Evolutionary conservation across 176 grass and related monocot genomes (phyloP).

Genomic region (Dendrocalamus sinicus): DNA sequence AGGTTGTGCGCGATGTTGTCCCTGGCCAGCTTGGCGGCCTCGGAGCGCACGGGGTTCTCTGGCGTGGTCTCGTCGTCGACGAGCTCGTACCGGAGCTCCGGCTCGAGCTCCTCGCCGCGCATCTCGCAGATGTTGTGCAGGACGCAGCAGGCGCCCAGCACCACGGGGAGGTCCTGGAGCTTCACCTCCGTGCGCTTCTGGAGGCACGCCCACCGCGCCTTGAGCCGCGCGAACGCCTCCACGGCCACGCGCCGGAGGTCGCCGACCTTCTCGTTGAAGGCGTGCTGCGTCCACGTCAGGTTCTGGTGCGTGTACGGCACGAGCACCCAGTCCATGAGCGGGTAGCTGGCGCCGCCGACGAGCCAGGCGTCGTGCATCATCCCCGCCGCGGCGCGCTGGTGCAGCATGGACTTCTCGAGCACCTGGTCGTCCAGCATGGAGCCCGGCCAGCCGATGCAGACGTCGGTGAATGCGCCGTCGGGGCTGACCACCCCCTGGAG

Average conservation of each 20-base stretch:
- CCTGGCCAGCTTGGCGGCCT: slow-evolving; percentile 60
- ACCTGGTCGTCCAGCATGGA: slow-evolving; percentile 97
- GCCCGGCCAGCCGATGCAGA: slow-evolving; percentile 94
- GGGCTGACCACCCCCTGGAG: slow-evolving; percentile 83
- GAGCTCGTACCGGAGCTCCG: slow-evolving; percentile 55
- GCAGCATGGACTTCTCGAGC: slow-evolving; percentile 83
- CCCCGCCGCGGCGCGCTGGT: slow-evolving; percentile 78
- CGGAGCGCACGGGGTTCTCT: slow-evolving; percentile 66
- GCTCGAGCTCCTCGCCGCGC: slow-evolving; percentile 66
- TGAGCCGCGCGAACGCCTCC: slow-evolving; percentile 73
- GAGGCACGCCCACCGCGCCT: slow-evolving; percentile 85
- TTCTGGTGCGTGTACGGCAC: slow-evolving; percentile 96
- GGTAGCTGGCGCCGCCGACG: slow-evolving; percentile 77
- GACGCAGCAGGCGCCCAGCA: slow-evolving; percentile 92
- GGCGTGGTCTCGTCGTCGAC: slow-evolving; percentile 77
- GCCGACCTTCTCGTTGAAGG: slow-evolving; percentile 89
- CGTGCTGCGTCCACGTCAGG: slow-evolving; percentile 94
- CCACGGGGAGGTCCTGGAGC: slow-evolving; percentile 90
- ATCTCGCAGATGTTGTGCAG: slow-evolving; percentile 93
- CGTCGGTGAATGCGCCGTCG: slow-evolving; percentile 84
- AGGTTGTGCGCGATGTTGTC: slow-evolving; percentile 94
- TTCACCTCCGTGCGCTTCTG: slow-evolving; percentile 95
- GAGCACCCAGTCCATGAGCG: slow-evolving; percentile 90
- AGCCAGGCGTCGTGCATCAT: slow-evolving; percentile 78
- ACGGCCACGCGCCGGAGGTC: slow-evolving; percentile 62